Evolutionary conservation across 163 green algal species (phyloP), one percentile per base, ranked within the genome.

Genomic region (Picocystis sp.): DNA sequence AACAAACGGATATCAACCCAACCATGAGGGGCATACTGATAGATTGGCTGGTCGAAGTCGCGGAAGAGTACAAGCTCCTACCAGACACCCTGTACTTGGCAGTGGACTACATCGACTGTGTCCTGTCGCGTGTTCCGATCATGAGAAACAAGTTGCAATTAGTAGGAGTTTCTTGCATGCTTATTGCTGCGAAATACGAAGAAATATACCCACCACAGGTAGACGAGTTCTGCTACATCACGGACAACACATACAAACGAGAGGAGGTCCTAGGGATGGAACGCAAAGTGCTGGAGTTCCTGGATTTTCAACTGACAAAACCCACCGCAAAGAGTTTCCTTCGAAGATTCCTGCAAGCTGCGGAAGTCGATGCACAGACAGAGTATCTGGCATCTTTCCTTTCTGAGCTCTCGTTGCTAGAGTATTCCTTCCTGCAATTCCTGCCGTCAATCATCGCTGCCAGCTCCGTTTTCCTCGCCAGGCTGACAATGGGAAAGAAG

Each of bases 1-100:
- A 79, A 45, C 88, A 96, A 66, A 58, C 51, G 0, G 89, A 97
- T 50, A 83, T 96, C 47, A 94, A 81, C 35, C 53, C 74, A 8
- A 75, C 77, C 41, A 98, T 98, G 89, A 80, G 89, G 19, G 63
- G 65, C 47, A 96, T 98, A 60, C 65, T 98, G 25, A 80, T 96
- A 5, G 89, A 98, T 70, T 98, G 89, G 89, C 73, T 96, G 43
- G 84, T 98, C 15, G 89, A 98, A 72, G 83, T 94, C 8, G 72
- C 65, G 15, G 73, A 89, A 62, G 89, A 98, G 78, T 98, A 95
- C 70, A 82, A 86, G 43, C 79, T 97, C 47, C 73, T 79, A 19
- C 76, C 75, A 3, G 89, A 98, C 56, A 98, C 87, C 0, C 75
- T 98, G 14, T 92, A 89, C 66, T 72, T 94, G 25, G 70, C 78